These are phyloP conservation scores for Coemansia sp. DNA, from an alignment of 192 early-diverging fungal genomes.

Conservation along the genomic window DNA sequence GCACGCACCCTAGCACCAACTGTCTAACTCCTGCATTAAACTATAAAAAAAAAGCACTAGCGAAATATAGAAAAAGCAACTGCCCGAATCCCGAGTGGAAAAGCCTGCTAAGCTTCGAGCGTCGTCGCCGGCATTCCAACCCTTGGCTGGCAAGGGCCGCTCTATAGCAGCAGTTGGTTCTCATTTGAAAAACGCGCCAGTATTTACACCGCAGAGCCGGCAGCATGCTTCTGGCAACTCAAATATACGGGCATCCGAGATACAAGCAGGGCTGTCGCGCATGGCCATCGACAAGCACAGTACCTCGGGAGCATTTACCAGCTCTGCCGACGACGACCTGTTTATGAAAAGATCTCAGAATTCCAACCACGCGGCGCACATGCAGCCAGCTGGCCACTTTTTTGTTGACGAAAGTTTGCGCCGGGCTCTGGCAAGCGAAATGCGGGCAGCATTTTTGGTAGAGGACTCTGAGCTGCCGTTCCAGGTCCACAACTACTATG, in stretches of 20 bases:
- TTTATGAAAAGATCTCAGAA: slow-evolving; percentile 16
- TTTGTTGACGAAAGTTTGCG: slow-evolving; percentile 82
- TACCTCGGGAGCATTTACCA: background rate
- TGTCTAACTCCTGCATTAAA: too few relatives aligned
- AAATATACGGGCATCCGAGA: background rate
- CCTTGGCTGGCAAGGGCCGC: slow-evolving; percentile 17
- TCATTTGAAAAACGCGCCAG: slow-evolving; percentile 25
- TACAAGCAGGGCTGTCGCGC: slow-evolving; percentile 3
- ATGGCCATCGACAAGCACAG: background rate
- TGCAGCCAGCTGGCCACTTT: slow-evolving; percentile 77
- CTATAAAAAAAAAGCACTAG: too few relatives aligned
- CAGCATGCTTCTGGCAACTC: slow-evolving; percentile 9
- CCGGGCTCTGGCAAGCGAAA: slow-evolving; percentile 69
- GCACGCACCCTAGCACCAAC: too few relatives aligned
- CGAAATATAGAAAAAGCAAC: slow-evolving; percentile 7
- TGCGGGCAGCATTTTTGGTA: slow-evolving; percentile 30
- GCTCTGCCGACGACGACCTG: slow-evolving; percentile 16
- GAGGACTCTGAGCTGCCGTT: slow-evolving; percentile 64
- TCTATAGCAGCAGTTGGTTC: slow-evolving; percentile 1
- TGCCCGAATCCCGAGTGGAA: slow-evolving; percentile 5
- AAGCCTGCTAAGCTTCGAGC: slow-evolving; percentile 30
- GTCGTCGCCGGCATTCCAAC: slow-evolving; percentile 49
- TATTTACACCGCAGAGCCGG: slow-evolving; percentile 24
- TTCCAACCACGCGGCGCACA: slow-evolving; percentile 66
- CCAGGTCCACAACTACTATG: slow-evolving; percentile 89